Percentiles rank a stretch among this genome's conserved stretches.
Conservation (phyloP, 192 early-diverging fungal species). For the Nowakowskiella sp. region DNA sequence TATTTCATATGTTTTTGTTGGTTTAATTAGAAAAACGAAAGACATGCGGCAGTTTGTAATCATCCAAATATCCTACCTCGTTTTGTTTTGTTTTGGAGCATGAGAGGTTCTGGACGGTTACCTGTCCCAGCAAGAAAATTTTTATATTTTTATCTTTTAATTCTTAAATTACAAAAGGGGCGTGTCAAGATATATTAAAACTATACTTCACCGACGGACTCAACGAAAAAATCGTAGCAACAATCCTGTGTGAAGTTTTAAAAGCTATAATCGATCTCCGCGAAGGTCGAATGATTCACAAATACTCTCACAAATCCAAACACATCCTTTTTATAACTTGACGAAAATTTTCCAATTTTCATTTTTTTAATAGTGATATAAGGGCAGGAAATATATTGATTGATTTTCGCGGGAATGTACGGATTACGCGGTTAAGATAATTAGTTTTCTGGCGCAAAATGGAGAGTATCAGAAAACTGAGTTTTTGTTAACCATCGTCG, state of each 20-base stretch:
- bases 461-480: constrained; percentile 32
- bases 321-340: not conserved
- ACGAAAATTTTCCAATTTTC: not conserved
- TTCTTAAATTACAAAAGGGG: constrained; percentile 19
- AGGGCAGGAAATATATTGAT: constrained; percentile 51
- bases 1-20: not conserved
- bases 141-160: not conserved
- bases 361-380: constrained; percentile 31
- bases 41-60: constrained; percentile 32
- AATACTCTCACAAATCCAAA: constrained; percentile 16
- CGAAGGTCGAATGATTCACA: constrained; percentile 52
- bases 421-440: constrained; percentile 46
- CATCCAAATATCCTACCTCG: constrained; percentile 51
- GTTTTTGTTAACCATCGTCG: too few species aligned
- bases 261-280: constrained; percentile 47
- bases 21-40: constrained; percentile 31
- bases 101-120: constrained; percentile 52
- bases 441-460: constrained; percentile 28
- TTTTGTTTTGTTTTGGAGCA: constrained; percentile 42
- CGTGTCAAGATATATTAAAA: constrained; percentile 38
- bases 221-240: constrained; percentile 37
- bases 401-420: constrained; percentile 41
- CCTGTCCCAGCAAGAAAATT: constrained; percentile 27
- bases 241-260: constrained; percentile 45
- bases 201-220: constrained; percentile 43